Evolutionary conservation across 306 rosid species (phyloP).

Genomic region (Cucurbita moschata): DNA sequence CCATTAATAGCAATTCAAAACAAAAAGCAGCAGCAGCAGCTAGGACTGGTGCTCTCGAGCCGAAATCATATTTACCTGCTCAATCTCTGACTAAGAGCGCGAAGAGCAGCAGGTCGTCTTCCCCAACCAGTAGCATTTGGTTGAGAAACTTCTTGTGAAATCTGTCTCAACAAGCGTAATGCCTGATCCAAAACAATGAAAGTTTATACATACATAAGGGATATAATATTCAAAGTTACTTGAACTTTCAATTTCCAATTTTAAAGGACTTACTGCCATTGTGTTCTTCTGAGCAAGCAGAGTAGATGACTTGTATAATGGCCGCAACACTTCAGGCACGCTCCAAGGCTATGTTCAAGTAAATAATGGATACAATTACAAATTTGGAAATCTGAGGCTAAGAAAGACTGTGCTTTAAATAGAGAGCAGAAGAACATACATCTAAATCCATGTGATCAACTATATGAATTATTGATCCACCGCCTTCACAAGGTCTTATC

Average conservation of each 20-base stretch:
- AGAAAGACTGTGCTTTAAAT: background rate
- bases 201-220: background rate
- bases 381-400: constrained; percentile 6
- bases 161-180: constrained; percentile 79
- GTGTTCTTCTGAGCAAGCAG: constrained; percentile 87
- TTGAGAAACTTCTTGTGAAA: constrained; percentile 92
- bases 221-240: background rate
- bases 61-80: constrained; percentile 45
- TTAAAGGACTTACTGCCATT: constrained; percentile 53
- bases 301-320: constrained; percentile 79
- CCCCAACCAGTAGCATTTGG: constrained; percentile 90
- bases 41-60: background rate
- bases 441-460: constrained; percentile 90
- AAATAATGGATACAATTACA: constrained; percentile 6
- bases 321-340: constrained; percentile 94
- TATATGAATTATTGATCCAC: constrained; percentile 86
- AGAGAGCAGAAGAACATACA: constrained; percentile 25
- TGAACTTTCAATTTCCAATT: background rate
- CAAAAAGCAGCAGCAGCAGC: background rate
- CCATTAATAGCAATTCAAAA: background rate
- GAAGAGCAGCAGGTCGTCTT: constrained; percentile 81
- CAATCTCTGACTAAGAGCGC: constrained; percentile 75
- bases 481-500: constrained; percentile 95
- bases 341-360: constrained; percentile 72
- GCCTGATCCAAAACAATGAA: constrained; percentile 40